Evolutionary conservation across 352 stramenopile genomes (phyloP), one percentile per base, ranked within the genome.

Genomic region (Phytophthora agathidicida): DNA sequence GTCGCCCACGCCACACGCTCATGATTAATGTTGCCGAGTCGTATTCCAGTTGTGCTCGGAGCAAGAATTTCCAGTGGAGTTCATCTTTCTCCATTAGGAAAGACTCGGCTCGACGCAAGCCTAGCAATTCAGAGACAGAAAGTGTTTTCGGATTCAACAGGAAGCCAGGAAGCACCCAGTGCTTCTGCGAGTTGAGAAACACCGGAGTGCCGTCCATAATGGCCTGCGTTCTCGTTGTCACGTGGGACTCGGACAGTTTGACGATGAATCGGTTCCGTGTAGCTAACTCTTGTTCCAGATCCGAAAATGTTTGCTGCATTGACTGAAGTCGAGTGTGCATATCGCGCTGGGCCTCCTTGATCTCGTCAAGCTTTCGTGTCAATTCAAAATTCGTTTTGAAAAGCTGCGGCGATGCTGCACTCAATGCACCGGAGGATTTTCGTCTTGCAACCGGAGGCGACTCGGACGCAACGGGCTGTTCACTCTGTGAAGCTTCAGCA

Each of bases 1-100:
- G 44, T 16, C 43, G 55, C 14, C 74, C 72, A 23, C 60, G 67
- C 68, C 66, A 89, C 41, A 60, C 39, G n/a, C 64, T 71, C 44
- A 83, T 71, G 22, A 91, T 77, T 3, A 38, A 17, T 2, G 70
- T 75, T 20, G 64, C 60, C 0, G 72, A 75, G 42, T 88, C 73
- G 56, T 83, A 83, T 26, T 73, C 55, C 7, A 74, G 42, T 48
- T 91, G 79, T 2, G 68, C 33, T 1, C 55, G 54, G 7, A 93
- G 59, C 13, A 91, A 53, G 13, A 71, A 76, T 0, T 68, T 71
- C 80, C 77, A 91, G 10, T 64, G 64, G 2, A 45, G 38, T 45
- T 93, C 84, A 41, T 93, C 82, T 38, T 76, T 62, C 47, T 88
- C 73, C 84, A 93, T 92, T 23, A 89, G 54, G 19, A 74, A 80